A percentile compares a stretch with the other conserved stretches of the same genome.
Evolutionary conservation across 805 yeast species (phyloP).

Genomic region (Suhomyces prunicola): DNA sequence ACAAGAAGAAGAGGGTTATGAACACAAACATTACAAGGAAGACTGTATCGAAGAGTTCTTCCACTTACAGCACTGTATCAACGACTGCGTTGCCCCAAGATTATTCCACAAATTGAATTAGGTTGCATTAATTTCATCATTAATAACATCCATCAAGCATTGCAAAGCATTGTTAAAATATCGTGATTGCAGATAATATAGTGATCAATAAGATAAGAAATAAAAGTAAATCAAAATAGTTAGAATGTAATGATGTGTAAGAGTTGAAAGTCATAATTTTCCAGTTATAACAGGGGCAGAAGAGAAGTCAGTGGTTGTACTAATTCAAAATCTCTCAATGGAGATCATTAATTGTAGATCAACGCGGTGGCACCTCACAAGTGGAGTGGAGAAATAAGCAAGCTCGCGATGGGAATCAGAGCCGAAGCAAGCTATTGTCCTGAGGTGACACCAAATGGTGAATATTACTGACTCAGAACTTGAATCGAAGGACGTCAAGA

Average conservation of each 20-base stretch:
- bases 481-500: too few relatives aligned
- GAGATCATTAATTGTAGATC: background rate
- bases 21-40: slow-evolving; percentile 77
- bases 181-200: background rate
- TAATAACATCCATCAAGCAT: background rate
- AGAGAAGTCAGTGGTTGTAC: too few relatives aligned
- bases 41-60: slow-evolving; percentile 98
- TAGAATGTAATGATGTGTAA: background rate
- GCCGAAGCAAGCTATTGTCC: background rate
- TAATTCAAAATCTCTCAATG: too few relatives aligned
- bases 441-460: too few relatives aligned
- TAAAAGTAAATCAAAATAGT: background rate
- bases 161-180: background rate
- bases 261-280: too few relatives aligned
- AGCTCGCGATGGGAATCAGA: background rate
- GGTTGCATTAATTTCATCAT: background rate
- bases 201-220: background rate
- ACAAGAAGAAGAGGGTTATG: slow-evolving; percentile 82
- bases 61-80: slow-evolving; percentile 92
- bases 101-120: slow-evolving; percentile 83
- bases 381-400: background rate
- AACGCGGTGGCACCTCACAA: background rate
- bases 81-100: slow-evolving; percentile 88
- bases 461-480: too few relatives aligned
- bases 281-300: too few relatives aligned